These are phyloP conservation scores for Phytophthora pinifolia DNA, from an alignment of 352 stramenopile genomes.

Conservation along the genomic window DNA sequence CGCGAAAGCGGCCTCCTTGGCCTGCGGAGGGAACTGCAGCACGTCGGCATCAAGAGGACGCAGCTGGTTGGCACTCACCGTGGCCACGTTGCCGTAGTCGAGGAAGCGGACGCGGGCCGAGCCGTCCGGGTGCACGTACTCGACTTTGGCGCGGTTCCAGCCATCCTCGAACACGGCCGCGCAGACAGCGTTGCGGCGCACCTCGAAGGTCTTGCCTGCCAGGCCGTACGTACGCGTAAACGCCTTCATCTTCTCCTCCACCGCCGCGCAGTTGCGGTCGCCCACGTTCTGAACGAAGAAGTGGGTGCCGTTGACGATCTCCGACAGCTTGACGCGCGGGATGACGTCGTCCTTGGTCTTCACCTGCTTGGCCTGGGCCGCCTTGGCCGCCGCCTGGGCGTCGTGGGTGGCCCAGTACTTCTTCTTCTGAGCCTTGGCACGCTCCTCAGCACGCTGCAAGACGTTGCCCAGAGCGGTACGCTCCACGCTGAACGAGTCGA, in stretches of 20 bases:
- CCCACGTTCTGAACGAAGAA: conserved; percentile 94
- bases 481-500: conserved; percentile 93
- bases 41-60: conserved; percentile 91
- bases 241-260: conserved; percentile 94
- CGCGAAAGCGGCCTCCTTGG: conserved; percentile 81
- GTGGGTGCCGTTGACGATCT: conserved; percentile 92
- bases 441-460: conserved; percentile 80
- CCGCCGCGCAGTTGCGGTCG: conserved; percentile 84
- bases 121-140: conserved; percentile 65
- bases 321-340: conserved; percentile 88
- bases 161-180: conserved; percentile 97
- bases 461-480: conserved; percentile 83
- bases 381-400: conserved; percentile 47
- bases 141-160: conserved; percentile 95
- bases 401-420: conserved; percentile 94
- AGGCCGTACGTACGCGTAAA: conserved; percentile 91
- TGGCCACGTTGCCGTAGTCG: conserved; percentile 95
- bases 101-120: conserved; percentile 91
- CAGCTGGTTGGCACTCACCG: conserved; percentile 81
- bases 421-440: conserved; percentile 91
- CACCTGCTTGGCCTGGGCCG: conserved; percentile 46
- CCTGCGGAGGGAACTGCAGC: conserved; percentile 88
- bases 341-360: conserved; percentile 69
- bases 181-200: conserved; percentile 89
- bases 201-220: conserved; percentile 88